Conservation (phyloP, 352 stramenopile species). For the Globisporangium canariense region DNA sequence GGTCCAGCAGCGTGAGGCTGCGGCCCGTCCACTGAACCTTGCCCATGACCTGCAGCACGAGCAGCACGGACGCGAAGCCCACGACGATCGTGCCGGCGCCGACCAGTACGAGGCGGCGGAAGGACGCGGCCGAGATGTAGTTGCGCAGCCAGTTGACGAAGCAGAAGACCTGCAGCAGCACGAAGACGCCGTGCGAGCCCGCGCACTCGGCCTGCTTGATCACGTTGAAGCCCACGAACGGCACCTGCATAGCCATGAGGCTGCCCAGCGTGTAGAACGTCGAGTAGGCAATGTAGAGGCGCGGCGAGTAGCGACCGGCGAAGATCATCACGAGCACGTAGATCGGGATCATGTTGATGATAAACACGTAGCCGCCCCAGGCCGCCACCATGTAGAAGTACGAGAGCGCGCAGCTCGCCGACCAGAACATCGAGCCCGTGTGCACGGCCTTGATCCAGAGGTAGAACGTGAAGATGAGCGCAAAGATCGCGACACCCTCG, state of each 20-base stretch:
- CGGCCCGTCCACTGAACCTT: slow-evolving; percentile 89
- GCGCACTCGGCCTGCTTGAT: slow-evolving; percentile 88
- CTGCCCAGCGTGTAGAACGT: slow-evolving; percentile 97
- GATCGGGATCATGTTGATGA: slow-evolving; percentile 98
- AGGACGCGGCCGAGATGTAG: slow-evolving; percentile 69
- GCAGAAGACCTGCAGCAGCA: slow-evolving; percentile 85
- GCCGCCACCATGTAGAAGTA: slow-evolving; percentile 98
- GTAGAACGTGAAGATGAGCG: slow-evolving; percentile 97
- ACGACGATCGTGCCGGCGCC: slow-evolving; percentile 57
- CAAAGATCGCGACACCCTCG: slow-evolving; percentile 97
- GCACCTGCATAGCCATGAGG: slow-evolving; percentile 95
- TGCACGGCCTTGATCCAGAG: slow-evolving; percentile 94
- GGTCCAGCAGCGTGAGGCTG: slow-evolving; percentile 88
- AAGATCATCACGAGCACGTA: slow-evolving; percentile 95
- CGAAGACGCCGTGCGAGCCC: slow-evolving; percentile 91
- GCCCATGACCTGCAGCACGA: slow-evolving; percentile 81
- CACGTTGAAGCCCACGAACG: slow-evolving; percentile 97
- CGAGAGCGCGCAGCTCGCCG: slow-evolving; percentile 75
- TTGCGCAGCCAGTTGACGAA: slow-evolving; percentile 75
- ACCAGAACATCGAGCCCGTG: slow-evolving; percentile 88
- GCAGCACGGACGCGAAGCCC: slow-evolving; percentile 43
- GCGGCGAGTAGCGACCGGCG: slow-evolving; percentile 89
- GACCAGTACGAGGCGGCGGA: slow-evolving; percentile 71
- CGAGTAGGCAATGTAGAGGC: slow-evolving; percentile 96
- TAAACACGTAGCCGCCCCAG: slow-evolving; percentile 98